Conservation (phyloP, 1,284 basidiomycete species). For the Lignosus rhinocerotis region DNA sequence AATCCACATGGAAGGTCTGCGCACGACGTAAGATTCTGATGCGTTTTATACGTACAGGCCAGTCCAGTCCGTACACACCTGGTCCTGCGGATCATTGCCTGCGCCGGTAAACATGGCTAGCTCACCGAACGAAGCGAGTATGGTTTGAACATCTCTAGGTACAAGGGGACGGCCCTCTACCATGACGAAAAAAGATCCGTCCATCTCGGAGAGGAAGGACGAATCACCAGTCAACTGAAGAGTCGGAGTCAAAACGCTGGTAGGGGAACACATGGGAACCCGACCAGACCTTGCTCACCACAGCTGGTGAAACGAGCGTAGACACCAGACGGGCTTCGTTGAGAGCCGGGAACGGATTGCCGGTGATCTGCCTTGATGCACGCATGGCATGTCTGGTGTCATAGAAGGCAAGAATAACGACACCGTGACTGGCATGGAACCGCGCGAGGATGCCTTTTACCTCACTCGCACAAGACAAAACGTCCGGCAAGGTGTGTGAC, state of each 20-base stretch:
- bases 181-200: constrained; percentile 44
- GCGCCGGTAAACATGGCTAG: constrained; percentile 22
- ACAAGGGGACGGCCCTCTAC: constrained; percentile 29
- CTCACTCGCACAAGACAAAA: constrained; percentile 23
- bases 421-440: constrained; percentile 46
- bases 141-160: constrained; percentile 21
- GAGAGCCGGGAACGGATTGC: constrained; percentile 20
- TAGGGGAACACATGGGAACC: not conserved
- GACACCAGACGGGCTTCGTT: constrained; percentile 22
- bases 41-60: not conserved
- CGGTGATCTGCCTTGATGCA: constrained; percentile 38
- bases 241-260: not conserved
- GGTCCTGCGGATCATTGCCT: constrained; percentile 19
- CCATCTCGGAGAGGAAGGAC: constrained; percentile 39
- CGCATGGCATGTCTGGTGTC: constrained; percentile 56
- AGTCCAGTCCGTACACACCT: constrained; percentile 16
- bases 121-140: constrained; percentile 28
- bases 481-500: constrained; percentile 16
- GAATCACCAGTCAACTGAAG: constrained; percentile 44
- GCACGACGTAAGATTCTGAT: not conserved
- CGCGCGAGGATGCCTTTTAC: constrained; percentile 56
- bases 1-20: constrained; percentile 59
- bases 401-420: constrained; percentile 62
- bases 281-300: constrained; percentile 20
- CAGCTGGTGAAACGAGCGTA: constrained; percentile 16